Base-by-base conservation (phyloP, 2,329 filamentous ascomycete genomes). In the Trichoderma brevicompactum region DNA sequence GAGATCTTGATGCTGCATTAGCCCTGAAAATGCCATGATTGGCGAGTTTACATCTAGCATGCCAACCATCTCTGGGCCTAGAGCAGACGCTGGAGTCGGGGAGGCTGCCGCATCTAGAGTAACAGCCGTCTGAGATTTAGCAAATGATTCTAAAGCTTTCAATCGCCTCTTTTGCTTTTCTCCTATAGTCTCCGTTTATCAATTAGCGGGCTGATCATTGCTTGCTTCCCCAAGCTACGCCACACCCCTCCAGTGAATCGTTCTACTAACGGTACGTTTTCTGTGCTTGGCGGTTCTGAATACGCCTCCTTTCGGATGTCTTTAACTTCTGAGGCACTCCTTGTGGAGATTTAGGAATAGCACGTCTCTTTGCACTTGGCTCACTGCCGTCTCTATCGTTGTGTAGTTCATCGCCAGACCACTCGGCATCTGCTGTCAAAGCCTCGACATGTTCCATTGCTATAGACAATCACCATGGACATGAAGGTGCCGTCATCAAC, bases 231-330 rank as follows among this genome's bases (percentile, higher is more conserved):
- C 28, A n/a, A 28, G 23, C 15, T 10, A 23, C 10, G 15, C 23
- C 23, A 28, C 23, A 28, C 23, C 23, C 23, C 23, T 28, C 23
- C 5, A 32, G 19, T 17, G 12, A n/a, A 15, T 41, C 13, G 3
- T 5, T 15, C 9, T 19, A 77, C 79, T 74, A 68, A 82, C 81
- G 78, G 63, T 75, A 78, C 6, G 80, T 77, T 70, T 93, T 88
- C 78, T 94, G 73, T 4, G 73, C 72, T 54, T 69, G 61, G 15
- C 71, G 73, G 34, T 74, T 74, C 58, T 74, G 73, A 56, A 70
- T 36, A 2, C 71, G 68, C 54, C 73, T 66, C 41, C 72, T 73
- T 46, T 70, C 73, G 2, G 70, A 65, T 9, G 53, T 55, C 41
- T 54, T 55, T n/a, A 53, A 15, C 10, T 40, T 55, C 36, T 19